phyloP scores from a whole-genome alignment of 164 flowering plant genomes.

The Buxus sempervirens region DNA sequence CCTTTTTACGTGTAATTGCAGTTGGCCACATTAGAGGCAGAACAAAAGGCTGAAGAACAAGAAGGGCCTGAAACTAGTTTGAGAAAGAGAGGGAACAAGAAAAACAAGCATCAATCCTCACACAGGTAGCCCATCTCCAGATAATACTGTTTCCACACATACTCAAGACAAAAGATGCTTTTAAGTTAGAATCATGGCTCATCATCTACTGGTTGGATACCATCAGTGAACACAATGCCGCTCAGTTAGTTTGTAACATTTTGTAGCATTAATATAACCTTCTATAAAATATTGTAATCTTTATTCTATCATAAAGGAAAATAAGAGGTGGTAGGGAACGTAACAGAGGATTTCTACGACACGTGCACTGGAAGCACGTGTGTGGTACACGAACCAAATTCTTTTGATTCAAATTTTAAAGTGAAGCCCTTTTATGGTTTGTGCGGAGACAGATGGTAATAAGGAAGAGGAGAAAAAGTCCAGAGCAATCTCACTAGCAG shows the following conservation, averaged over 20 bases:
- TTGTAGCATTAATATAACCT: too few relatives aligned
- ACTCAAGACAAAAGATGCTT: background rate
- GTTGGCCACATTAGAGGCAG: slow-evolving; percentile 84
- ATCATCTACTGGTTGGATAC: too few relatives aligned
- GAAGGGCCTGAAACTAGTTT: slow-evolving; percentile 68
- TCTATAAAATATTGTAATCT: too few relatives aligned
- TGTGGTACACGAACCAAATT: slow-evolving; percentile 10
- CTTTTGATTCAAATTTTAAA: slow-evolving; percentile 26
- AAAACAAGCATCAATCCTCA: slow-evolving; percentile 30
- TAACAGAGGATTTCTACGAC: too few relatives aligned
- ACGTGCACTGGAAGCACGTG: too few relatives aligned
- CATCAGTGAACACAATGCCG: too few relatives aligned
- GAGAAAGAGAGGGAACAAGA: slow-evolving; percentile 75
- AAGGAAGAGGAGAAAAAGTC: background rate
- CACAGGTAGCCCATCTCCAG: slow-evolving; percentile 21
- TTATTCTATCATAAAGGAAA: too few relatives aligned
- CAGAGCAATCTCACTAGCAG: slow-evolving; percentile 9
- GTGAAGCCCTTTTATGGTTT: slow-evolving; percentile 7
- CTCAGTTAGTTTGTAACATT: too few relatives aligned
- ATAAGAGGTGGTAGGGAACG: too few relatives aligned
- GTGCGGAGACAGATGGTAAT: background rate
- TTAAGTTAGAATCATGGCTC: background rate
- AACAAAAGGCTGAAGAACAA: slow-evolving; percentile 93
- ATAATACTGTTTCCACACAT: background rate
- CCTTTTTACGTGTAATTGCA: slow-evolving; percentile 22